These are phyloP conservation scores for Calonectria henricotiae DNA, from an alignment of 2,329 filamentous ascomycete genomes.

Conservation along the genomic window DNA sequence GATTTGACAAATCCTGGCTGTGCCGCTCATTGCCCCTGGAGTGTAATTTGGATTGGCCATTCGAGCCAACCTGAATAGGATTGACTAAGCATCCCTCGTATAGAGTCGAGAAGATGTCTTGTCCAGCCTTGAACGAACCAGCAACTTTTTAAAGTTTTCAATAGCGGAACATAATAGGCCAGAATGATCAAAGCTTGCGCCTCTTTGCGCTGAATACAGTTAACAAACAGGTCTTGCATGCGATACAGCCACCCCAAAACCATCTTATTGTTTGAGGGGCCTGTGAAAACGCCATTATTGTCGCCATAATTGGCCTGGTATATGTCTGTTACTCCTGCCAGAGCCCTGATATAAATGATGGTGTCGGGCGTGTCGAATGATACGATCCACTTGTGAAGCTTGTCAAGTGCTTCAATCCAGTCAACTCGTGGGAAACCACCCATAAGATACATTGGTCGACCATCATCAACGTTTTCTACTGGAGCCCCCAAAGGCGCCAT, in stretches of 20 bases:
- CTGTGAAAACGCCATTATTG: slow-evolving; percentile 40
- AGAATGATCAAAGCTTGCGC: slow-evolving; percentile 52
- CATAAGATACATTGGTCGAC: slow-evolving; percentile 45
- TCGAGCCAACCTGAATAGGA: slow-evolving; percentile 49
- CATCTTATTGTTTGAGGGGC: slow-evolving; percentile 41
- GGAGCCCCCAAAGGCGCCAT: slow-evolving; percentile 48
- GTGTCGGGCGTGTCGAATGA: slow-evolving; percentile 50
- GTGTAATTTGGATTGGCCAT: slow-evolving; percentile 48
- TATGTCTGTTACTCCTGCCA: slow-evolving; percentile 47
- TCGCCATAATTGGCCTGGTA: slow-evolving; percentile 52
- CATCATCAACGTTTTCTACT: slow-evolving; percentile 39
- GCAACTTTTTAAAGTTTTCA: slow-evolving; percentile 34
- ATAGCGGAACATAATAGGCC: slow-evolving; percentile 47
- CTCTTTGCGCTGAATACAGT: slow-evolving; percentile 50
- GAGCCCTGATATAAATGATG: slow-evolving; percentile 48
- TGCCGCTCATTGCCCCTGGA: slow-evolving; percentile 31
- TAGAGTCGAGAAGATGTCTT: slow-evolving; percentile 47
- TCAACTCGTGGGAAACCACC: slow-evolving; percentile 46
- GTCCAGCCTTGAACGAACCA: slow-evolving; percentile 43
- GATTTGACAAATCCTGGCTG: slow-evolving; percentile 14
- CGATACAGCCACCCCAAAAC: slow-evolving; percentile 54
- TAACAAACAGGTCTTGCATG: slow-evolving; percentile 51
- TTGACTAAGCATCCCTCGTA: slow-evolving; percentile 42
- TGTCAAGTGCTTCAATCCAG: slow-evolving; percentile 47
- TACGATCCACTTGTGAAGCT: slow-evolving; percentile 46